These are phyloP conservation scores for Aphanomyces invadans DNA, from an alignment of 352 stramenopile genomes.

Conservation along the genomic window DNA sequence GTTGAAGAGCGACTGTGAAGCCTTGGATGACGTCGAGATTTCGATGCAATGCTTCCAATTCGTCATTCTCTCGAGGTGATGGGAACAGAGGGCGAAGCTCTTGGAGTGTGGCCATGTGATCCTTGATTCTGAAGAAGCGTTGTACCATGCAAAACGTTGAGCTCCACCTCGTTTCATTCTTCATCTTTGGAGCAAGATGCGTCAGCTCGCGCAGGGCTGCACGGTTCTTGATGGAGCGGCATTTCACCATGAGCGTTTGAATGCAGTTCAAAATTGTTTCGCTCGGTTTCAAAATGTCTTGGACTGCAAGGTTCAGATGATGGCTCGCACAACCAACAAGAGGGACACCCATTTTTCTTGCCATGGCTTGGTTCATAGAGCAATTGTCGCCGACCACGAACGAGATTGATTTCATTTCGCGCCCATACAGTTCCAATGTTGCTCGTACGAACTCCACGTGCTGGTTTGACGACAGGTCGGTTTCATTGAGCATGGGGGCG, in stretches of 20 bases:
- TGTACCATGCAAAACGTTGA: neutral
- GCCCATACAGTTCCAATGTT: neutral
- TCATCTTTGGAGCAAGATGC: neutral
- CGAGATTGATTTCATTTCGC: neutral
- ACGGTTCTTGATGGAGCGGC: neutral
- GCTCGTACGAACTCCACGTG: neutral
- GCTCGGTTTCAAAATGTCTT: neutral
- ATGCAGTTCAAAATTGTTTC: neutral
- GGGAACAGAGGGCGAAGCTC: neutral
- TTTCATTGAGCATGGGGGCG: neutral
- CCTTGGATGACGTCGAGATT: neutral
- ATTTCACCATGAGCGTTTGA: neutral
- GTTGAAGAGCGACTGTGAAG: neutral
- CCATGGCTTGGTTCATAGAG: constrained; percentile 23
- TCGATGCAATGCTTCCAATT: neutral
- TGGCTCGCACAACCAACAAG: constrained; percentile 23
- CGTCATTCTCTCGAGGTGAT: neutral
- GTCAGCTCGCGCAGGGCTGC: neutral
- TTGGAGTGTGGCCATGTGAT: neutral
- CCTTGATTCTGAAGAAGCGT: neutral
- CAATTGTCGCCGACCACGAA: constrained; percentile 21
- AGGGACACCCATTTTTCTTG: constrained; percentile 6
- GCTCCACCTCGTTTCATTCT: neutral
- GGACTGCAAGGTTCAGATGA: constrained; percentile 22
- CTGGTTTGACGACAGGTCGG: neutral